Base-by-base conservation (phyloP, 345 rosid genomes). In the Isatis tinctoria region DNA sequence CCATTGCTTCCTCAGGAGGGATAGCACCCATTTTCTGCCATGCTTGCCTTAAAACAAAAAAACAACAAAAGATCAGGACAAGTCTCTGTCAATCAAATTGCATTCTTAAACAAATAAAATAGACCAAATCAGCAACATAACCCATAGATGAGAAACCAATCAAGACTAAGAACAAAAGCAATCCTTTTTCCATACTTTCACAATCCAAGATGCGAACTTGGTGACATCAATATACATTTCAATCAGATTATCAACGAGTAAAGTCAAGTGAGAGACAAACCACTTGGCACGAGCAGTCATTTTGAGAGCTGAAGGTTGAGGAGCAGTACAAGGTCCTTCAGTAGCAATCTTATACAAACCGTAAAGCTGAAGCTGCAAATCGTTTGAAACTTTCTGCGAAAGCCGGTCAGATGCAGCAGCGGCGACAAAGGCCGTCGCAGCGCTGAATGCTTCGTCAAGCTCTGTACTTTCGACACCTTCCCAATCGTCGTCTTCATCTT, bases 1-100 rank as follows among this genome's bases (percentile, higher is more conserved):
- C 86, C 97, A 90, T 94, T 4, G 98, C 97, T 68, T 88, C 97
- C 80, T 94, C 97, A 27, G 97, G 86, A 69, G 98, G 91, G 96
- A 94, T 86, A 41, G 89, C 87, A 79, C 98, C 98, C 80, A 93
- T 57, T 71, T 93, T 87, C 78, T 91, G 87, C 98, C 98, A 93
- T 36, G 97, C 97, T 79, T 89, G 90, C 98, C 98, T 32, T 93
- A 54, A 32, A 53, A 49, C 24, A 47, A 74, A 3, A 35, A 8
- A 64, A 47, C 71, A 3, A 35, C 2, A 64, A 73, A 45, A 0
- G 13, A 53, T 18, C 65, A 56, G 6, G 1, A 75, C 52, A 47
- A 43, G n/a, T 64, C 26, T 40, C 53, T 61, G 60, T 51, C 57
- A 43, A 18, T 58, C 26, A 67, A 59, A 74, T 14, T n/a, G 1